These are phyloP conservation scores for Yarrowia sp. DNA, from an alignment of 805 yeast species.

Conservation along the genomic window DNA sequence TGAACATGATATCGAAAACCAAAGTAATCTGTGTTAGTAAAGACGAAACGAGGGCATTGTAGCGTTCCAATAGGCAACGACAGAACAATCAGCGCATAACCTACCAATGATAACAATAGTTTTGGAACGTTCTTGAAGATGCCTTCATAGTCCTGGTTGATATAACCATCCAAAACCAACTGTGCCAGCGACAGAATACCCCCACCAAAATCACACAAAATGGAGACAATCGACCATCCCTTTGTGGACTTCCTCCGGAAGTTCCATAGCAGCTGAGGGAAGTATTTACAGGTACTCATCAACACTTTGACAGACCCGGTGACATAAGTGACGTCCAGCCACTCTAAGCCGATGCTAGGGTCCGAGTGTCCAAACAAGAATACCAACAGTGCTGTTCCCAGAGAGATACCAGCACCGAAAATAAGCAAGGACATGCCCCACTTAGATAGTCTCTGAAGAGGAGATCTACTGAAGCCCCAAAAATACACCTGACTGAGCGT, in stretches of 20 bases:
- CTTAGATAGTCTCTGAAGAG: slow-evolving; percentile 35
- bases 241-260: slow-evolving; percentile 44
- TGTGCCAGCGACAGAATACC: slow-evolving; percentile 44
- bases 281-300: slow-evolving; percentile 47
- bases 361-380: slow-evolving; percentile 28
- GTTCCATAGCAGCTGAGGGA: slow-evolving; percentile 50
- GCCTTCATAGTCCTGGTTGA: slow-evolving; percentile 38
- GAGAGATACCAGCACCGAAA: slow-evolving; percentile 30
- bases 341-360: slow-evolving; percentile 22
- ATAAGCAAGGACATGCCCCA: slow-evolving; percentile 34
- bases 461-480: slow-evolving; percentile 41
- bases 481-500: slow-evolving; percentile 42
- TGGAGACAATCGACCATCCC: slow-evolving; percentile 47
- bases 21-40: slow-evolving; percentile 34
- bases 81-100: too few species aligned
- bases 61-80: too few species aligned
- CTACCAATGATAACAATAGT: slow-evolving; percentile 44
- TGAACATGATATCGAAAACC: slow-evolving; percentile 37
- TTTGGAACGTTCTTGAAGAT: slow-evolving; percentile 47
- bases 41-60: too few species aligned
- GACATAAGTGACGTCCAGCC: slow-evolving; percentile 43
- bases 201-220: slow-evolving; percentile 46
- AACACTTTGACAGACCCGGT: slow-evolving; percentile 48
- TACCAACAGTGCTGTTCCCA: slow-evolving; percentile 32
- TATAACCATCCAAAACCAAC: slow-evolving; percentile 43